Base-by-base conservation (phyloP, 169 alveolate genomes). In the Ichthyophthirius multifiliis region DNA sequence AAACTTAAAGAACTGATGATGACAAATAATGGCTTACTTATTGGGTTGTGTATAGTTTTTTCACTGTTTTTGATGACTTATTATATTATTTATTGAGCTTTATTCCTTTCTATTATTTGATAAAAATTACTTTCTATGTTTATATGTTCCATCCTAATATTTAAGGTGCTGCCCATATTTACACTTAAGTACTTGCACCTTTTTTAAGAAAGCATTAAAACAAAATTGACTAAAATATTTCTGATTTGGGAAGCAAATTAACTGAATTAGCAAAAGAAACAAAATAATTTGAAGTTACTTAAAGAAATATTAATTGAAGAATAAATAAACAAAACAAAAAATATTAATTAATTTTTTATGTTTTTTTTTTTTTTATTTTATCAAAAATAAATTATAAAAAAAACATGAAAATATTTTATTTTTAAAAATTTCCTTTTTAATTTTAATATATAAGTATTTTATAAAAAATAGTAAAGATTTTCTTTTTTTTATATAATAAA, bases 1-100 rank as follows among this genome's bases (percentile, higher is more conserved):
- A 86, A 67, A 39, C 62, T 39, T 3, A 30, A 18, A 62, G 30
- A 1, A 37, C n/a, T n/a, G 41, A 83, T 13, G 93, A 90, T 83
- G 91, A 84, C 23, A 90, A 86, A 55, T 83, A 87, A 81, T 93
- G 97, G 97, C 67, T 93, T 18, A 90, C 95, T 48, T 93, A 93
- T 65, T 93, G 97, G 97, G 44, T 84, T 43, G 76, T 90, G 16
- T 90, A 76, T 78, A 76, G 90, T 3, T 43, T 89, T 47, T 75
- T 93, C 64, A 76, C 76, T 34, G 76, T 87, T 35, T 18, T 84
- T 10, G 97, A 93, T 74, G 43, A 76, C 3, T 78, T 76, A 44
- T 71, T 89, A 35, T 88, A 90, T 5, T 83, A 80, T 74, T 65
- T 89, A 43, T 86, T 90, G 23, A 48, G 39, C 13, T 87, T 76